Evolutionary conservation across 768 basidiomycete genomes (phyloP).

Genomic region (Candolleomyces eurysporus): DNA sequence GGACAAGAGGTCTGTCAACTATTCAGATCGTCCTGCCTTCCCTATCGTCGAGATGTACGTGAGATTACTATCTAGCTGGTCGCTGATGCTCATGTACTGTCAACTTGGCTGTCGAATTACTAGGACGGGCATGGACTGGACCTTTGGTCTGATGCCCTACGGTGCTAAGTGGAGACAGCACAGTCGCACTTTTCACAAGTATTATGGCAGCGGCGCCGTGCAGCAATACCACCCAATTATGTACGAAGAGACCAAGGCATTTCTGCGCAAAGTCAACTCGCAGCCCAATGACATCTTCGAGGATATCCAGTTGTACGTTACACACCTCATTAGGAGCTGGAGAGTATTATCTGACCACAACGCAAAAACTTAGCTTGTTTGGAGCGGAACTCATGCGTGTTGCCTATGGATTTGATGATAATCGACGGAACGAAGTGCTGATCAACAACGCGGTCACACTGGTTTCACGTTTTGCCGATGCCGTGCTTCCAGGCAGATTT

Average conservation of each 20-base stretch:
- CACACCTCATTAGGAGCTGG: too few species aligned
- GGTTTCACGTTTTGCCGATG: background rate
- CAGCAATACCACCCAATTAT: conserved; percentile 6
- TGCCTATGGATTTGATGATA: conserved; percentile 2
- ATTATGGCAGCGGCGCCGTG: conserved; percentile 5
- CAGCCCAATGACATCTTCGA: conserved; percentile 6
- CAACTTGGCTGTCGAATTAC: background rate
- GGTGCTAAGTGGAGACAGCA: conserved; percentile 11
- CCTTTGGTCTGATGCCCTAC: conserved; percentile 10
- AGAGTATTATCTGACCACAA: background rate
- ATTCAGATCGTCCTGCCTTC: conserved; percentile 18
- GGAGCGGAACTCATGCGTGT: background rate
- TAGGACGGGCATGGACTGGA: conserved; percentile 5
- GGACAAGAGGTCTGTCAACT: conserved; percentile 25
- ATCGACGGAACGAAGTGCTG: background rate
- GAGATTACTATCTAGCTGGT: background rate
- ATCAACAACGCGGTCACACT: background rate
- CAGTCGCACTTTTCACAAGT: conserved; percentile 13
- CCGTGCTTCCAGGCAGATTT: conserved; percentile 1
- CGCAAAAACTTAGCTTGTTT: background rate
- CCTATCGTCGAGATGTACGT: conserved; percentile 6
- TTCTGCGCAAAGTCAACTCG: conserved; percentile 6
- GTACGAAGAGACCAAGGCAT: conserved; percentile 1
- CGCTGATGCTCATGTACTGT: background rate
- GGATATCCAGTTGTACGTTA: conserved; percentile 4